Evolutionary conservation across 305 asterid species (phyloP).

Genomic region (Fraxinus floribunda): DNA sequence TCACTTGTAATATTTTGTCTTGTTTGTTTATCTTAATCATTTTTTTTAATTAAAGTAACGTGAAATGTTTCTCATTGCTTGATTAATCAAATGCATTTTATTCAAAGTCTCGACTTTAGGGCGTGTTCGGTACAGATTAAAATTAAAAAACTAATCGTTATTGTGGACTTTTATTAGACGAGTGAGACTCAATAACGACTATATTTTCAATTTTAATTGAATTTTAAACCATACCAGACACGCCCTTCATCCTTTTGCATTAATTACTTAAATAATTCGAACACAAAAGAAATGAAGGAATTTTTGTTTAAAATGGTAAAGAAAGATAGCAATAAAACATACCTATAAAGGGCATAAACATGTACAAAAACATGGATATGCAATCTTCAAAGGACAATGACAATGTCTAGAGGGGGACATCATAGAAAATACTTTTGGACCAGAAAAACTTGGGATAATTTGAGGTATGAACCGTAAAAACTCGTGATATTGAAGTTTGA

Average conservation of each 20-base stretch:
- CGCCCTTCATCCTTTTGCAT: no score
- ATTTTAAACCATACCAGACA: no score
- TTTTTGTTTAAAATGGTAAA: background rate
- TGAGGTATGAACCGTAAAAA: background rate
- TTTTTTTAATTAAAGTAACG: background rate
- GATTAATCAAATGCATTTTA: background rate
- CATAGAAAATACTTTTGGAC: constrained; percentile 12
- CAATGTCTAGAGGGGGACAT: constrained; percentile 13
- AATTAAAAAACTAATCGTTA: no score
- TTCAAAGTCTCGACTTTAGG: background rate
- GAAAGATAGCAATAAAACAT: background rate
- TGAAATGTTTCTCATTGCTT: background rate
- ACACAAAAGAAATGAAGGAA: background rate
- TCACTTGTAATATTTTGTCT: constrained; percentile 13
- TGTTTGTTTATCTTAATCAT: background rate
- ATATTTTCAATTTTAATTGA: no score
- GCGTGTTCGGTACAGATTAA: no score
- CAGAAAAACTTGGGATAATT: constrained; percentile 5
- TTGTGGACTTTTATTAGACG: no score
- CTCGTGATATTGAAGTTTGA: background rate
- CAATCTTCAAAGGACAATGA: constrained; percentile 14
- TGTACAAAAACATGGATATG: constrained; percentile 23
- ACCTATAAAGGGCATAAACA: constrained; percentile 1
- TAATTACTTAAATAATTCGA: background rate
- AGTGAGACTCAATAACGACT: no score